Base-by-base conservation (phyloP, 192 early-diverging fungal genomes). In the Gryganskiella cystojenkinii region DNA sequence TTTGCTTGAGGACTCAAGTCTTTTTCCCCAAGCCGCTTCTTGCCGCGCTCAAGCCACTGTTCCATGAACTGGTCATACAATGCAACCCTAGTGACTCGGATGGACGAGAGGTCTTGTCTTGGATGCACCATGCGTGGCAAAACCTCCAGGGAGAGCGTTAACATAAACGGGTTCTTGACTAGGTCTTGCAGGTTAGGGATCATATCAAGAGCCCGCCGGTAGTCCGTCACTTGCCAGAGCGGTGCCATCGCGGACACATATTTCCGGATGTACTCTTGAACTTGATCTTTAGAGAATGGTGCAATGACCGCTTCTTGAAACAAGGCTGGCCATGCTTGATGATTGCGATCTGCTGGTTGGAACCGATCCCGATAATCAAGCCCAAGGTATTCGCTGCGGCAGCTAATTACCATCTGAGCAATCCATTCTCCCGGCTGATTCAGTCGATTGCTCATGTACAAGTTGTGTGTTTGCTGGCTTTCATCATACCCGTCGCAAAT, bases 401-500 rank as follows among this genome's bases (percentile, higher is more conserved):
- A 62, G 33, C 61, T 62, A 31, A 62, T 51, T 2, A 65, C 51
- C 63, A 65, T 65, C 28, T 55, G 6, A 9, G 52, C 51, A 3
- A 10, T 11, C 63, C 51, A 44, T 25, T 55, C 50, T 28, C 10
- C 52, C 0, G 15, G 2, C 19, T 53, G 33, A 24, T 65, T 55
- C 33, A 65, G 50, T 4, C 22, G 34, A 24, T 64, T 64, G 35
- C 11, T 55, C 1, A 8, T 24, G 37, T 65, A 43, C 7, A 65
- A 27, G 27, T 65, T 65, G 24, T 37, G 3, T 1, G 9, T 19
- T 2, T 53, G 34, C 25, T 40, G 50, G 28, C 34, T 43, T n/a
- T 65, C 63, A 35, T 65, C 63, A 27, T 65, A 65, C 0, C 61
- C 46, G 35, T 62, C 61, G 61, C 61, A 62, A 24, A 62, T 62